phyloP scores from a whole-genome alignment of 352 stramenopile genomes.

The Pythium myriotylum region DNA sequence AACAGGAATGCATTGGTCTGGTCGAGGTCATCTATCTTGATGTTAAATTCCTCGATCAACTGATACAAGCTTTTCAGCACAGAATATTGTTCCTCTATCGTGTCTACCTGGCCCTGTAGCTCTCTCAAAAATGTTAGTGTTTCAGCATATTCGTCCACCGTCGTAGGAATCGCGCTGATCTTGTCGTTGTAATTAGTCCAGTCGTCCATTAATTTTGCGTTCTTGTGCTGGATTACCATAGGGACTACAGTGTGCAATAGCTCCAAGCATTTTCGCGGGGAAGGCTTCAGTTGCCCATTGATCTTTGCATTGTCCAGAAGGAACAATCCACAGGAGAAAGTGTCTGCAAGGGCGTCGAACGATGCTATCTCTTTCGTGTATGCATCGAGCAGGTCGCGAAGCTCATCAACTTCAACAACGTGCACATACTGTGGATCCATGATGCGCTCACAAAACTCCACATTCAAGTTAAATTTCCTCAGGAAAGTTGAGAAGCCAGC shows the following conservation, averaged over 20 bases:
- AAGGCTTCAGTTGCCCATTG: constrained; percentile 67
- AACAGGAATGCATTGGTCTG: constrained; percentile 78
- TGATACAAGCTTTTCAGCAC: constrained; percentile 59
- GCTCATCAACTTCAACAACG: constrained; percentile 51
- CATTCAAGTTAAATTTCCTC: constrained; percentile 76
- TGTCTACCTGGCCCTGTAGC: constrained; percentile 48
- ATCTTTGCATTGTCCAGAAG: constrained; percentile 61
- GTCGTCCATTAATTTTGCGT: constrained; percentile 56
- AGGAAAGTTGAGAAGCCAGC: constrained; percentile 69
- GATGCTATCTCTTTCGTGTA: constrained; percentile 60
- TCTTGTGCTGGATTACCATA: constrained; percentile 60
- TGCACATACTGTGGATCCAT: constrained; percentile 32
- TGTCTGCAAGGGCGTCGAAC: constrained; percentile 58
- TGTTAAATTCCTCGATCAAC: constrained; percentile 67
- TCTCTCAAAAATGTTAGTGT: constrained; percentile 58
- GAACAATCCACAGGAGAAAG: constrained; percentile 48
- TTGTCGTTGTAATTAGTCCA: constrained; percentile 59
- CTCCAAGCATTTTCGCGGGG: constrained; percentile 61
- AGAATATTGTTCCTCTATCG: constrained; percentile 58
- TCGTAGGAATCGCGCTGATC: constrained; percentile 70
- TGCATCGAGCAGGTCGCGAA: constrained; percentile 61
- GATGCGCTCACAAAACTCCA: constrained; percentile 48
- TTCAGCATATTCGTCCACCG: constrained; percentile 72
- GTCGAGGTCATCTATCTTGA: constrained; percentile 69
- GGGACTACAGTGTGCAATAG: constrained; percentile 60